These are phyloP conservation scores for Saccharum spontaneum DNA, from an alignment of 176 grass and related monocot species.

Conservation along the genomic window DNA sequence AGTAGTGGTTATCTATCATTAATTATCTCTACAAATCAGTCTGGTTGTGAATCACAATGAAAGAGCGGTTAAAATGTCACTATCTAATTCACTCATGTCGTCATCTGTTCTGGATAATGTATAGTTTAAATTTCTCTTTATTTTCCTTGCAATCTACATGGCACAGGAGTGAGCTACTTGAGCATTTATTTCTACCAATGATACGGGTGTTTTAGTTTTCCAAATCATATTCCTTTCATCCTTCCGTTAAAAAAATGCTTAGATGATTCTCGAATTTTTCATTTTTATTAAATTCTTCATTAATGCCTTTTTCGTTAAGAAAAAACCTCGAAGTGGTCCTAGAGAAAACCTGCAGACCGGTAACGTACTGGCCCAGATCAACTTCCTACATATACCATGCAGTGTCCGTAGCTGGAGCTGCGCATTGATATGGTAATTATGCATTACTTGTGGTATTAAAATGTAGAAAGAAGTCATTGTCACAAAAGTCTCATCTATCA, in stretches of 20 bases:
- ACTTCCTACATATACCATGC: not conserved
- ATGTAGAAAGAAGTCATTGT: not conserved
- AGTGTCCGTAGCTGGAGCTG: not conserved
- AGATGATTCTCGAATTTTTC: too few species aligned
- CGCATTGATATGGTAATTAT: not conserved
- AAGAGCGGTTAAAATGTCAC: not conserved
- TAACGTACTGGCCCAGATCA: not conserved
- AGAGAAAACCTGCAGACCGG: not conserved
- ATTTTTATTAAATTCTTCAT: not conserved
- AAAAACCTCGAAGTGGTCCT: not conserved
- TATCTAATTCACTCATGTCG: not conserved
- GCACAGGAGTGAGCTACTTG: not conserved
- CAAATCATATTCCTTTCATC: not conserved
- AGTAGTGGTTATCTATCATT: not conserved
- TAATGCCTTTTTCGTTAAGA: not conserved
- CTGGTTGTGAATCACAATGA: constrained; percentile 22
- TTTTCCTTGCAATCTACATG: not conserved
- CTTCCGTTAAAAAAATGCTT: too few species aligned
- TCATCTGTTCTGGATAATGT: not conserved
- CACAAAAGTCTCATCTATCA: not conserved
- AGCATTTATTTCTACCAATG: not conserved
- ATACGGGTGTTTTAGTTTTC: not conserved
- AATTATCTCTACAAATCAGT: not conserved
- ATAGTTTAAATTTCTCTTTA: not conserved
- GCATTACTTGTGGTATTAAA: not conserved